Evolutionary conservation across 148 eudicot species (phyloP), one percentile per base, ranked within the genome.

Genomic region (Persicaria tinctoria): DNA sequence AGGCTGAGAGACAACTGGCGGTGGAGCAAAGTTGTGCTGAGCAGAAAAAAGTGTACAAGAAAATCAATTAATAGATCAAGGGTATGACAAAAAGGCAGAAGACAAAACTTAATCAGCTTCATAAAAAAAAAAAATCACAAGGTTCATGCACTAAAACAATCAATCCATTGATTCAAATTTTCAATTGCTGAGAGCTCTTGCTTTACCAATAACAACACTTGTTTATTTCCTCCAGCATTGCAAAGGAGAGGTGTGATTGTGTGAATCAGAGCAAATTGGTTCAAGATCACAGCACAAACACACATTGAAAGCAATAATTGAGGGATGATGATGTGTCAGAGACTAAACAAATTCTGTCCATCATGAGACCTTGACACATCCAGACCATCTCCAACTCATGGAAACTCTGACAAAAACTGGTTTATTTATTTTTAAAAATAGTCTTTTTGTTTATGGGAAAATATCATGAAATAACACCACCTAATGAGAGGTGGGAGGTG

Each of bases 1-100:
- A 78, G 96, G 92, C 80, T 92, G 99, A 74, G 88, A 74, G 73
- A 79, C 77, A 79, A 69, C 88, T 44, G 91, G 87, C 46, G 86
- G 87, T 51, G 89, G 83, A 83, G 86, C 81, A 85, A 84, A 89
- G 82, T 81, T 89, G 17, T 81, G 79, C 97, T 89, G 84, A 45
- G 75, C 68, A 20, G 14, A 63, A 47, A 23, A 76, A 45, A 27
- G 5, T 14, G 9, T 13, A 66, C 18, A 66, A 59, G 32, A 18
- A 66, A 66, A 12, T 8, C 17, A 66, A 49, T 48, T 63, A 23
- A 16, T 14, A 14, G 13, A 45, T 56, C 51, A 44, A 55, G 45
- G n/a, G 41, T 44, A 74, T n/a, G n/a, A 41, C 6, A 13, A 17
- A 63, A 8, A 50, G 13, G 3, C 1, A 9, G 3, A 38, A 63